Conservation (phyloP, 805 yeast species). For the Myxozyma sirexii region DNA sequence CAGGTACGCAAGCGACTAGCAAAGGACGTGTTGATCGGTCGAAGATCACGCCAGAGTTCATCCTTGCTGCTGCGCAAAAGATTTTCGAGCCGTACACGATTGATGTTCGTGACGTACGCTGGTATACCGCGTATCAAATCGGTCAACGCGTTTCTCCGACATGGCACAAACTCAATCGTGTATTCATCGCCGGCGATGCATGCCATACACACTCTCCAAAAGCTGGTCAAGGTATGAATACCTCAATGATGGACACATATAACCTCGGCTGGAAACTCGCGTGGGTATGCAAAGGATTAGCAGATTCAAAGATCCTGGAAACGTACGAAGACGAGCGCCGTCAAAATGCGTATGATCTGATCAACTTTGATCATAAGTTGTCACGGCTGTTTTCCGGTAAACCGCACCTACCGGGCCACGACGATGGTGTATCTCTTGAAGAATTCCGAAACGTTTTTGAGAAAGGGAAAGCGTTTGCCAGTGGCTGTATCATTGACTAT, state of each 20-base stretch:
- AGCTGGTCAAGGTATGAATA: conserved; percentile 46
- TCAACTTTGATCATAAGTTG: conserved; percentile 41
- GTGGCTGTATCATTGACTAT: conserved; percentile 43
- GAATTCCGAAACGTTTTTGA: conserved; percentile 41
- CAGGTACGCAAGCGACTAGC: conserved; percentile 30
- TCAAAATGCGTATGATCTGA: conserved; percentile 43
- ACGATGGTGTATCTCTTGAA: conserved; percentile 37
- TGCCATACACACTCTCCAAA: conserved; percentile 39
- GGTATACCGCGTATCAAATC: conserved; percentile 28
- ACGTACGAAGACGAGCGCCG: conserved; percentile 44
- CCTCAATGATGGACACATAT: conserved; percentile 41
- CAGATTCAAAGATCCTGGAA: conserved; percentile 37
- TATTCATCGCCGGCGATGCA: conserved; percentile 44
- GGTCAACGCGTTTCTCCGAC: conserved; percentile 44
- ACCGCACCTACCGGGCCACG: conserved; percentile 35
- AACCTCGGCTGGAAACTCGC: conserved; percentile 45
- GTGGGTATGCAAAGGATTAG: conserved; percentile 41
- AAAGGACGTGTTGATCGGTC: conserved; percentile 40
- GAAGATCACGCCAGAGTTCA: conserved; percentile 43
- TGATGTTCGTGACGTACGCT: conserved; percentile 39
- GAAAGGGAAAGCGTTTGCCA: conserved; percentile 42
- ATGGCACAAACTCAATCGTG: conserved; percentile 37
- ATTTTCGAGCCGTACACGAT: conserved; percentile 37
- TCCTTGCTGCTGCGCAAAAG: conserved; percentile 37
- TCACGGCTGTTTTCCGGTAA: conserved; percentile 42